A percentile compares a stretch with the other conserved stretches of the same genome.
Conservation (phyloP, 139 green algal genomes). For the Raphidocelis subcapitata region DNA sequence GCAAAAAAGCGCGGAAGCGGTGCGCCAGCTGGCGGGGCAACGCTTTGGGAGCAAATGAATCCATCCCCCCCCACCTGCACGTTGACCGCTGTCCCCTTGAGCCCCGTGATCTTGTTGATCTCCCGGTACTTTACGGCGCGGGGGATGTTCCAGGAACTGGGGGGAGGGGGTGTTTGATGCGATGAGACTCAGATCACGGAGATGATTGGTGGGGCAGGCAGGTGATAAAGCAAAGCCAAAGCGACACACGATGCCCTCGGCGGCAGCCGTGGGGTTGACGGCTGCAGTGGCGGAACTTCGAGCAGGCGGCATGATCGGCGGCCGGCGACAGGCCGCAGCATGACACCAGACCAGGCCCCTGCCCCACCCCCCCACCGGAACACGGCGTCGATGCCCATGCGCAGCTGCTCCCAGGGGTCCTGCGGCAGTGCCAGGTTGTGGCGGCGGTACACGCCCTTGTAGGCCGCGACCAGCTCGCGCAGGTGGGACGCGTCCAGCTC, state of each 20-base stretch:
- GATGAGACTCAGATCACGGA: too few relatives aligned
- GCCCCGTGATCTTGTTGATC: constrained; percentile 84
- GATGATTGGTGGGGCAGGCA: too few relatives aligned
- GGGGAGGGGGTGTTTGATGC: not conserved
- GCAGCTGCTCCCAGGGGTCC: constrained; percentile 78
- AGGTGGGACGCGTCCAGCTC: constrained; percentile 77
- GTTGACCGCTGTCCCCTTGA: constrained; percentile 88
- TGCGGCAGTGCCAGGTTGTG: constrained; percentile 59
- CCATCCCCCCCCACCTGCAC: constrained; percentile 66
- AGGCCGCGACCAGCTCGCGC: constrained; percentile 65
- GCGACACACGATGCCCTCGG: too few relatives aligned
- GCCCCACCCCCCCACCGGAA: constrained; percentile 59
- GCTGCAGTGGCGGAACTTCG: too few relatives aligned
- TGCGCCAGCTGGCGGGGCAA: not conserved
- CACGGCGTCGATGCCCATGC: constrained; percentile 67
- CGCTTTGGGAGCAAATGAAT: too few relatives aligned
- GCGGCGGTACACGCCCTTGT: constrained; percentile 78
- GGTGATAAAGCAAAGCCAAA: too few relatives aligned
- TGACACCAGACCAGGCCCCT: too few relatives aligned
- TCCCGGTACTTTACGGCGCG: constrained; percentile 86
- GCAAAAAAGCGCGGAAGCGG: not conserved
- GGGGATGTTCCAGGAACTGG: constrained; percentile 69
- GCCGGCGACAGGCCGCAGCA: too few relatives aligned
- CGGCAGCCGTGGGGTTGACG: too few relatives aligned
- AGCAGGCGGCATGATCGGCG: too few relatives aligned